These are phyloP conservation scores for Posidonia australis DNA, from an alignment of 106 monocot species.

Conservation along the genomic window DNA sequence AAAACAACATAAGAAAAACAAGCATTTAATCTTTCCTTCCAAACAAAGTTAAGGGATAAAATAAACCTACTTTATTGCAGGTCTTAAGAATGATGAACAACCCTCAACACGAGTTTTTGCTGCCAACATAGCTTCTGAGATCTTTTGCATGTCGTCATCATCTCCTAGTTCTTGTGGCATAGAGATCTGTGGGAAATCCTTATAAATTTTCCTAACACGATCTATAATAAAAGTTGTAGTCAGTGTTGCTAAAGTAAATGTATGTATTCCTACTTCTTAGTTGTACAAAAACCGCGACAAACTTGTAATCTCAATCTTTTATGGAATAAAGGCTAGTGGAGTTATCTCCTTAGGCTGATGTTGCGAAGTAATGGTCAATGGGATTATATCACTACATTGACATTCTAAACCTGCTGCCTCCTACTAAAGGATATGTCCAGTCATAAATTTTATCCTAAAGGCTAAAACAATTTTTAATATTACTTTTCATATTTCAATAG, in stretches of 20 bases:
- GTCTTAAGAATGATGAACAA: conserved; percentile 75
- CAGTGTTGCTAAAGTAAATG: neutral
- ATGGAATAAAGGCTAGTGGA: too few species aligned
- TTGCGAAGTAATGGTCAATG: too few species aligned
- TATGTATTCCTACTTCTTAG: neutral
- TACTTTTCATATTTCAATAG: too few species aligned
- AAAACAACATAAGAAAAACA: neutral
- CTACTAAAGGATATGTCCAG: too few species aligned
- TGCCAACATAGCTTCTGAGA: conserved; percentile 68
- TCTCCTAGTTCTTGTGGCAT: conserved; percentile 53
- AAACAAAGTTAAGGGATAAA: neutral
- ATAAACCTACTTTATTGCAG: conserved; percentile 62
- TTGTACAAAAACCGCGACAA: neutral
- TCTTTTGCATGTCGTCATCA: conserved; percentile 61
- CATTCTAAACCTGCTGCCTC: too few species aligned
- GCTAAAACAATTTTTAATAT: too few species aligned
- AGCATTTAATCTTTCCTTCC: neutral
- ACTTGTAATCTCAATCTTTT: neutral
- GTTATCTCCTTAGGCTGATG: too few species aligned
- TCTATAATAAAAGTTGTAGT: conserved; percentile 18
- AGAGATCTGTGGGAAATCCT: conserved; percentile 69
- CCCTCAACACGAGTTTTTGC: conserved; percentile 76
- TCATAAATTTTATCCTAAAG: too few species aligned
- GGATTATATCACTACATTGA: too few species aligned
- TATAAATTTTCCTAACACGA: conserved; percentile 59